Evolutionary conservation across 352 stramenopile genomes (phyloP).

Genomic region (Globisporangium irregulare): DNA sequence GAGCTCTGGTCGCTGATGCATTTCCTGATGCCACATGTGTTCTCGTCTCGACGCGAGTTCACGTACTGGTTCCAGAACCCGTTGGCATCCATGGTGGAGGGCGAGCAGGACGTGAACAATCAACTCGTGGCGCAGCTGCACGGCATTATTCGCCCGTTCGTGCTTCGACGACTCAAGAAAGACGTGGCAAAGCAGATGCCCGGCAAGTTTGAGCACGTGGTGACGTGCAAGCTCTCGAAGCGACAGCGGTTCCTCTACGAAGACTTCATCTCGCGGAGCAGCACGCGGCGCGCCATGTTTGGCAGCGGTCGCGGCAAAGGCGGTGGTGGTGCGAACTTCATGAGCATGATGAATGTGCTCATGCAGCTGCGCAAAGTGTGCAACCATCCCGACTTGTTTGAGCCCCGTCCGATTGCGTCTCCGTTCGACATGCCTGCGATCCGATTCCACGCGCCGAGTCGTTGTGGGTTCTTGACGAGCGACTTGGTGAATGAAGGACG

Average conservation of each 20-base stretch:
- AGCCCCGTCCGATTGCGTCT: slow-evolving; percentile 94
- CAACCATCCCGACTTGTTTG: slow-evolving; percentile 99
- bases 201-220: slow-evolving; percentile 96
- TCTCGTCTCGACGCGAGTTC: slow-evolving; percentile 91
- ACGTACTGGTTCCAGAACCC: slow-evolving; percentile 98
- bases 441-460: slow-evolving; percentile 25
- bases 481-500: slow-evolving; percentile 35
- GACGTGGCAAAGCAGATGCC: slow-evolving; percentile 98
- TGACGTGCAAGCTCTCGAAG: slow-evolving; percentile 93
- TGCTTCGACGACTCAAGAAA: slow-evolving; percentile 96
- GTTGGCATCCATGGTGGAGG: slow-evolving; percentile 84
- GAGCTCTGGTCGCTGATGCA: slow-evolving; percentile 98
- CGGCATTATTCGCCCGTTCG: slow-evolving; percentile 97
- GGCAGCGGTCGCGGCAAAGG: slow-evolving; percentile 86
- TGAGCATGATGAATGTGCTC: slow-evolving; percentile 99
- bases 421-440: slow-evolving; percentile 85
- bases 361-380: slow-evolving; percentile 98
- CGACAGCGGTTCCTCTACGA: slow-evolving; percentile 97
- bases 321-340: slow-evolving; percentile 82
- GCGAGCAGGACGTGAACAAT: slow-evolving; percentile 71
- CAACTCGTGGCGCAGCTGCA: slow-evolving; percentile 94
- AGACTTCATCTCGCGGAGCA: slow-evolving; percentile 96
- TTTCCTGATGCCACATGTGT: slow-evolving; percentile 99
- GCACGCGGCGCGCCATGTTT: slow-evolving; percentile 89
- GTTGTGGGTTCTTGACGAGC: slow-evolving; percentile 46